Evolutionary conservation across 306 rosid species (phyloP), one percentile per base, ranked within the genome.

Genomic region (Vigna reflexopilosa): DNA sequence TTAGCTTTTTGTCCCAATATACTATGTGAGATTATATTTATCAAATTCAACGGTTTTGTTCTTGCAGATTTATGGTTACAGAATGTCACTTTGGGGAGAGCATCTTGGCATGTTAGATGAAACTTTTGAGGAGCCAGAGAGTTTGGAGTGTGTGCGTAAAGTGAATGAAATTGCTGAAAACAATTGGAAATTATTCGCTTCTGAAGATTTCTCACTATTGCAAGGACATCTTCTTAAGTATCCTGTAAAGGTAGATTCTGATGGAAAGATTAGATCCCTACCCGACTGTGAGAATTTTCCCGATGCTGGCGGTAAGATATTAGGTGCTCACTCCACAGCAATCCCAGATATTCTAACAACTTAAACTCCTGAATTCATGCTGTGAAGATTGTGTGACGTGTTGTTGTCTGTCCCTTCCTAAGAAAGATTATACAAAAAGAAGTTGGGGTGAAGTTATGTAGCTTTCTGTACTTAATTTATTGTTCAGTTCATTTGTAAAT

Each of bases 71-170:
- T 96, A 90, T 77, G 99, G 99, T 56, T 91, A 93, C 79, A 85
- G 99, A 87, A 91, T 78, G 94, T 96, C 99, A 13, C 86, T 96
- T 48, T 93, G 98, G 99, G 78, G 83, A 2, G 98, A 96, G 81
- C 99, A 96, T 86, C 94, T 96, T 38, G 99, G 81, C 48, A 28
- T 7, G 83, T 22, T 84, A 45, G 90, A 86, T 32, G 36, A 80
- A 17, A 61, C 82, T 76, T 93, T 88, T 50, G 54, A 84, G 70
- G 93, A 93, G 65, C 90, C 99, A 4, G 91, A 75, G 82, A 90
- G 84, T 59, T 80, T 91, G 85, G 89, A 91, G 58, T 91, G 98
- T 57, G 94, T 93, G 61, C 85, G 62, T 67, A 81, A 12, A 81
- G 94, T 96, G 78, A 93, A 93, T 49, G 68, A 9, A 49, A 84